A percentile compares a stretch with the other conserved stretches of the same genome.
Conservation (phyloP, 2,329 filamentous ascomycete species). For the Rutstroemia sp. region DNA sequence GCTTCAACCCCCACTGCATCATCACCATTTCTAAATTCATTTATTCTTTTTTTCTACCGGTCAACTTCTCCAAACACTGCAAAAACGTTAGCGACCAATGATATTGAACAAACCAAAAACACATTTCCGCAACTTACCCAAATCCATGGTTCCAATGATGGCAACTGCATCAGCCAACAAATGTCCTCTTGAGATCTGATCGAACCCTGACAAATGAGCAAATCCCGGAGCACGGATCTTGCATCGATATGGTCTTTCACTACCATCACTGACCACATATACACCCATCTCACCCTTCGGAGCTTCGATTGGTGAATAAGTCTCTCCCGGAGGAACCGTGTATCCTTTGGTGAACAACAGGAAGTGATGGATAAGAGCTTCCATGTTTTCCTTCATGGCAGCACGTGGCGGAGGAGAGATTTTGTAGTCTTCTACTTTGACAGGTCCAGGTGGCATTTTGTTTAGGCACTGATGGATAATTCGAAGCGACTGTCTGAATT, state of each 20-base stretch:
- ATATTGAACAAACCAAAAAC: slow-evolving; percentile 7
- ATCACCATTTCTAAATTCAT: slow-evolving; percentile 9
- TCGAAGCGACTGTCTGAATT: slow-evolving; percentile 95
- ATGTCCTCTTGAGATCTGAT: slow-evolving; percentile 88
- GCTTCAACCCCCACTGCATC: not conserved
- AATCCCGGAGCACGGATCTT: slow-evolving; percentile 97
- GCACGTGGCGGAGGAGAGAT: slow-evolving; percentile 88
- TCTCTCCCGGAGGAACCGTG: slow-evolving; percentile 92
- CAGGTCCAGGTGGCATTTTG: slow-evolving; percentile 92
- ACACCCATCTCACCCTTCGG: slow-evolving; percentile 99
- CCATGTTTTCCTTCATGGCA: slow-evolving; percentile 99
- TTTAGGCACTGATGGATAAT: slow-evolving; percentile 99
- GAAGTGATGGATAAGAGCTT: slow-evolving; percentile 98
- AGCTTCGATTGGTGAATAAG: slow-evolving; percentile 97
- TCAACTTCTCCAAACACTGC: slow-evolving; percentile 41
- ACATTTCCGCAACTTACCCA: slow-evolving; percentile 51
- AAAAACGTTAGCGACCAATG: slow-evolving; percentile 16
- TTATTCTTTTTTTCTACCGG: slow-evolving; percentile 32
- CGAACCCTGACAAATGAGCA: slow-evolving; percentile 88
- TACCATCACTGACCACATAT: slow-evolving; percentile 91
- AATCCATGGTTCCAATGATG: slow-evolving; percentile 84
- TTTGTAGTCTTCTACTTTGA: slow-evolving; percentile 98
- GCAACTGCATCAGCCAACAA: slow-evolving; percentile 93
- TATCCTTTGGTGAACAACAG: slow-evolving; percentile 98
- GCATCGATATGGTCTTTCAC: slow-evolving; percentile 92